Percentiles rank a stretch among this genome's conserved stretches.
phyloP scores from a whole-genome alignment of 2,329 filamentous ascomycete genomes.

The Capronia epimyces region DNA sequence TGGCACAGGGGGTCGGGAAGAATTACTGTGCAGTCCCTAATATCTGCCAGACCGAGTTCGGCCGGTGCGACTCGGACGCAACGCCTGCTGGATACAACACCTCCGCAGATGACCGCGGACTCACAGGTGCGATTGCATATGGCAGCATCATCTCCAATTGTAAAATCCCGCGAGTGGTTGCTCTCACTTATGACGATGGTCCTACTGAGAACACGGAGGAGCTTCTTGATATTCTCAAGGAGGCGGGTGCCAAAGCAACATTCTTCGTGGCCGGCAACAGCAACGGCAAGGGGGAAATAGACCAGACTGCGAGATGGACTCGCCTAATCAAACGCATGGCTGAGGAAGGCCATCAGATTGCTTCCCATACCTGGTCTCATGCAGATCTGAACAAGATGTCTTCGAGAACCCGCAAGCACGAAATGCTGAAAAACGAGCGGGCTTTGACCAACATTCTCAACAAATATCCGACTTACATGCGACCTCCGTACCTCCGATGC shows the following conservation, averaged over 20 bases:
- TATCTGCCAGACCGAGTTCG: conserved; percentile 24
- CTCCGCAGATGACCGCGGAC: conserved; percentile 9
- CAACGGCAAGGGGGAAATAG: conserved; percentile 43
- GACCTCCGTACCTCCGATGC: conserved; percentile 47
- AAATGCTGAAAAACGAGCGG: conserved; percentile 46
- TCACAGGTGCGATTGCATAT: conserved; percentile 25
- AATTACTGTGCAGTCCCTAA: conserved; percentile 24
- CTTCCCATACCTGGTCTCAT: conserved; percentile 51
- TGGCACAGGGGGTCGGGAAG: conserved; percentile 12
- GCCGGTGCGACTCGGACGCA: conserved; percentile 24
- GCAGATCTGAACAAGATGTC: conserved; percentile 38
- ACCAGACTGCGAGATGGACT: conserved; percentile 37
- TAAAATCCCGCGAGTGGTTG: conserved; percentile 53
- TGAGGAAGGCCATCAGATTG: conserved; percentile 46
- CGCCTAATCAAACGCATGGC: conserved; percentile 40
- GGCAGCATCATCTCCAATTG: conserved; percentile 45
- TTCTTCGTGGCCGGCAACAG: conserved; percentile 58
- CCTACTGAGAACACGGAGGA: conserved; percentile 57
- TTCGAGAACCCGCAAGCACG: conserved; percentile 34
- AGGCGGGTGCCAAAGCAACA: conserved; percentile 58
- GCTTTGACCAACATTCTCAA: conserved; percentile 46
- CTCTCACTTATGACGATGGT: conserved; percentile 64
- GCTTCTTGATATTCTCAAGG: conserved; percentile 56
- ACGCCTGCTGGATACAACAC: conserved; percentile 18
- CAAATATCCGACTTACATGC: conserved; percentile 50